Conservation (phyloP, 345 rosid species). For the Ceriops tagal region DNA sequence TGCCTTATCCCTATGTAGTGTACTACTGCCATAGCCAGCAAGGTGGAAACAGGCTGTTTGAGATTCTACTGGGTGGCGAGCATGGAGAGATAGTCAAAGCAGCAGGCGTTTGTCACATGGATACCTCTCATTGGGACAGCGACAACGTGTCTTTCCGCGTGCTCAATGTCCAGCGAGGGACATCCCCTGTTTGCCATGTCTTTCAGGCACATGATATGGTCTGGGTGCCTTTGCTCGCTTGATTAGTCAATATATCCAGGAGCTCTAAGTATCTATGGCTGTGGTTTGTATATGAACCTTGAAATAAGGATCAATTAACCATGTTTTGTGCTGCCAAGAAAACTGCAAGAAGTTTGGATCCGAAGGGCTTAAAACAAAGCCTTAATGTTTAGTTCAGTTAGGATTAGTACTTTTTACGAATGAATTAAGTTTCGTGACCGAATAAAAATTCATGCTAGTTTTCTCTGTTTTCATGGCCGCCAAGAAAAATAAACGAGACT, state of each 20-base stretch:
- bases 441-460: no score
- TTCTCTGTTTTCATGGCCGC: no score
- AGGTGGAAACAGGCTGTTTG: slow-evolving; percentile 37
- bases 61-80: slow-evolving; percentile 41
- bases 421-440: no score
- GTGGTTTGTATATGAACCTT: no score
- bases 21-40: slow-evolving; percentile 66
- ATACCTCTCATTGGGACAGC: slow-evolving; percentile 64
- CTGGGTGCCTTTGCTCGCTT: slow-evolving; percentile 47
- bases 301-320: no score
- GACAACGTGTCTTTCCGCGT: slow-evolving; percentile 60
- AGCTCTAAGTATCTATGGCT: neutral
- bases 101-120: slow-evolving; percentile 65
- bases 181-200: slow-evolving; percentile 68
- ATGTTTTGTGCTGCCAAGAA: no score
- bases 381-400: no score
- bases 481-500: no score
- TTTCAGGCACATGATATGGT: slow-evolving; percentile 57
- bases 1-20: slow-evolving; percentile 67
- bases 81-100: slow-evolving; percentile 53
- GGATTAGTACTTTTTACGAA: no score
- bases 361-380: no score
- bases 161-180: slow-evolving; percentile 47
- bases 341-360: no score
- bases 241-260: neutral